Conservation (phyloP, 768 basidiomycete species). For the Crepidotus variabilis region DNA sequence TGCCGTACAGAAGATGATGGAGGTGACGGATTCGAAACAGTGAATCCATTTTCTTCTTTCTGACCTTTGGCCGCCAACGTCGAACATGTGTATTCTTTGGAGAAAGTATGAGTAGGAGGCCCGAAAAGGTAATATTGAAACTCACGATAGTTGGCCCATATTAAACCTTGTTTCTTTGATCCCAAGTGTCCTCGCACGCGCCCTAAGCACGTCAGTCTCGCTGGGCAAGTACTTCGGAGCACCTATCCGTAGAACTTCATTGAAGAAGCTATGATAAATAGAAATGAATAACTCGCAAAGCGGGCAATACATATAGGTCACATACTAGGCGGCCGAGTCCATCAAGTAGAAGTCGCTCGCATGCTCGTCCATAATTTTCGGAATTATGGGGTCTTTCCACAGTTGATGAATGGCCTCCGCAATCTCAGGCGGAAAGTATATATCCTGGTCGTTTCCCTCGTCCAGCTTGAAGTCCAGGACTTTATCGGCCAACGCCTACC, state of each 20-base stretch:
- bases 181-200: slow-evolving; percentile 82
- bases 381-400: slow-evolving; percentile 67
- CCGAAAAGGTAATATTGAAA: slow-evolving; percentile 5
- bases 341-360: slow-evolving; percentile 84
- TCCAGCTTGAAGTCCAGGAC: slow-evolving; percentile 59
- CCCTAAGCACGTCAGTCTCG: slow-evolving; percentile 80
- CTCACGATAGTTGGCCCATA: slow-evolving; percentile 59
- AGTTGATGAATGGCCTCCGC: slow-evolving; percentile 65
- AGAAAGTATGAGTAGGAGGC: neutral
- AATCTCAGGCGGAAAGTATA: slow-evolving; percentile 55
- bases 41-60: slow-evolving; percentile 83
- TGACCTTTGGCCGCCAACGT: slow-evolving; percentile 75
- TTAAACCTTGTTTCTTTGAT: slow-evolving; percentile 84
- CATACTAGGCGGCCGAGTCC: slow-evolving; percentile 91
- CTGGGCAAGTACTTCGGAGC: slow-evolving; percentile 77
- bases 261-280: slow-evolving; percentile 8
- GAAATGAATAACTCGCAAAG: too few relatives aligned
- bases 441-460: slow-evolving; percentile 29
- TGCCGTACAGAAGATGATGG: slow-evolving; percentile 69
- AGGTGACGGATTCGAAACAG: slow-evolving; percentile 48
- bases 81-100: slow-evolving; percentile 61
- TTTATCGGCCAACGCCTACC: slow-evolving; percentile 44
- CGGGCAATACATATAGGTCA: slow-evolving; percentile 9
- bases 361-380: slow-evolving; percentile 51
- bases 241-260: slow-evolving; percentile 69